phyloP scores from a whole-genome alignment of 192 early-diverging fungal species.

The Dissophora ornata region DNA sequence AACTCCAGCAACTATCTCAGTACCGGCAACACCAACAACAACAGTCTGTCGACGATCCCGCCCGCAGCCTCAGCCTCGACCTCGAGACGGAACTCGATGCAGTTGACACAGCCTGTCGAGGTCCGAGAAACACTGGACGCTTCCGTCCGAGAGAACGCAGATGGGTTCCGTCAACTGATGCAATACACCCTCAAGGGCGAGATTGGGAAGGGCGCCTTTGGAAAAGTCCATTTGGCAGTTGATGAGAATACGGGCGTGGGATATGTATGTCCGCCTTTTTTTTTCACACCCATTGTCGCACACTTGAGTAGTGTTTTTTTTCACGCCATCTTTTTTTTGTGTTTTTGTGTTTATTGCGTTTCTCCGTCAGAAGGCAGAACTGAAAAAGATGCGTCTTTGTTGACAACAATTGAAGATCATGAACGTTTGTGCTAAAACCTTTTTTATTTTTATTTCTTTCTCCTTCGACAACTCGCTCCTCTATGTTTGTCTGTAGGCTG shows the following conservation, averaged over 20 bases:
- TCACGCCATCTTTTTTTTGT: slow-evolving; percentile 1
- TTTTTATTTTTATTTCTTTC: too few species aligned
- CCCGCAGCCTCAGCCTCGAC: slow-evolving; percentile 22
- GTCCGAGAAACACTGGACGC: slow-evolving; percentile 60
- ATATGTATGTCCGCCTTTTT: slow-evolving; percentile 76
- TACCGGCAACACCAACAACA: slow-evolving; percentile 21
- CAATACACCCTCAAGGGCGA: slow-evolving; percentile 81
- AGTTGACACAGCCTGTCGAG: slow-evolving; percentile 15
- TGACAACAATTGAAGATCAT: too few species aligned
- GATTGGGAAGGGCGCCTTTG: slow-evolving; percentile 91
- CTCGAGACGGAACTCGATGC: slow-evolving; percentile 44
- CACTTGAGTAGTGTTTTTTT: background rate
- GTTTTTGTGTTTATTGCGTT: too few species aligned
- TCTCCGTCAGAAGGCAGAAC: too few species aligned
- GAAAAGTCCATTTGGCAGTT: slow-evolving; percentile 83
- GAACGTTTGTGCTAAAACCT: too few species aligned
- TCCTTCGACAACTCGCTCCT: too few species aligned
- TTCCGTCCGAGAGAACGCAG: slow-evolving; percentile 71
- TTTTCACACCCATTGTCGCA: too few species aligned
- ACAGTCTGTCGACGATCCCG: slow-evolving; percentile 24
- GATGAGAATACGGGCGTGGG: slow-evolving; percentile 62
- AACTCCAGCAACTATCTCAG: slow-evolving; percentile 14
- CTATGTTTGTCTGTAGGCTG: slow-evolving; percentile 65
- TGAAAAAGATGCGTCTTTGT: too few species aligned
- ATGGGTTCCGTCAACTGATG: slow-evolving; percentile 82